Conservation (phyloP, 441 rosid species). For the Mallotus repandus region DNA sequence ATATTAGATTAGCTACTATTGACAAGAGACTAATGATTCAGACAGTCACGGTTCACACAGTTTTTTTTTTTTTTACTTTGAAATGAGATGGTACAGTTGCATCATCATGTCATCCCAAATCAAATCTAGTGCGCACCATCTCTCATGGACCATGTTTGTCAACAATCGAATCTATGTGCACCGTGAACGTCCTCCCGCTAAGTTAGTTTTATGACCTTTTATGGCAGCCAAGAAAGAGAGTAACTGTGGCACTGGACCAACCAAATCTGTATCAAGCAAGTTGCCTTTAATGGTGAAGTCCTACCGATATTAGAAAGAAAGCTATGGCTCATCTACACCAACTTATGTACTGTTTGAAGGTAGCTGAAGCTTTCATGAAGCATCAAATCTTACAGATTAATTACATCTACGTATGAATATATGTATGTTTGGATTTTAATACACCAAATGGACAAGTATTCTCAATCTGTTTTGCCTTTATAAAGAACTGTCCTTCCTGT, state of each 20-base stretch:
- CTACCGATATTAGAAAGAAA: too few species aligned
- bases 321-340: too few species aligned
- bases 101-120: too few species aligned
- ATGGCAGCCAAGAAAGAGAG: neutral
- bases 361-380: neutral
- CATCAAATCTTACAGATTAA: too few species aligned
- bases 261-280: too few species aligned
- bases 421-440: too few species aligned
- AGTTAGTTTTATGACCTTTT: neutral
- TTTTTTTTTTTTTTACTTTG: neutral
- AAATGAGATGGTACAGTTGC: neutral
- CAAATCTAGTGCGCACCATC: neutral
- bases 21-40: neutral
- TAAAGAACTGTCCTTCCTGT: neutral
- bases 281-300: too few species aligned
- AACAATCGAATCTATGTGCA: too few species aligned
- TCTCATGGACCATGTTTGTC: neutral
- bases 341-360: neutral
- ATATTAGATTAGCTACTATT: neutral
- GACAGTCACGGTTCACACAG: neutral
- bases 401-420: too few species aligned
- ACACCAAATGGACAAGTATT: neutral
- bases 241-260: neutral
- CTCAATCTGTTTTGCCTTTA: neutral
- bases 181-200: neutral